Evolutionary conservation across 345 rosid genomes (phyloP).

Genomic region (Populus tremula): DNA sequence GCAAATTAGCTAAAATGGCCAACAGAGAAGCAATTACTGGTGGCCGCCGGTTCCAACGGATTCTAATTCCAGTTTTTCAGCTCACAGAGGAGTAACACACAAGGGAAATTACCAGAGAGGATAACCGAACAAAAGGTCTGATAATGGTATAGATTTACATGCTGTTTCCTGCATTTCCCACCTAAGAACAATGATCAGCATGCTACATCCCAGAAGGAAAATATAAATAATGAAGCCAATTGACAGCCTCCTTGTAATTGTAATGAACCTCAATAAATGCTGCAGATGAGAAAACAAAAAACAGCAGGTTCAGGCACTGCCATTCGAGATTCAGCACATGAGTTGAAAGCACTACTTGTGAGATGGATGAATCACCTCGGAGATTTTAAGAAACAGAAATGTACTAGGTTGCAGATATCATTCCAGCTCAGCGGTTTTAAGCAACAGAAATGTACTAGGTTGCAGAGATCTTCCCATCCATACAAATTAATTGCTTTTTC

Average conservation of each 20-base stretch:
- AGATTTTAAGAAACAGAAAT: not conserved
- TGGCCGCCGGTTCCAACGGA: not conserved
- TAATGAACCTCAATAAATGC: not conserved
- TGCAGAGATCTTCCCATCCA: slow-evolving; percentile 5
- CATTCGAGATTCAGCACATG: not conserved
- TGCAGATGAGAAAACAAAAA: not conserved
- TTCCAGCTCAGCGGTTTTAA: slow-evolving; percentile 2
- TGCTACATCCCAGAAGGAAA: not conserved
- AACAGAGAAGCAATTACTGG: not conserved
- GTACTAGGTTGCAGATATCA: not conserved
- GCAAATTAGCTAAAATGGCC: no score
- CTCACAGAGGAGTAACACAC: not conserved
- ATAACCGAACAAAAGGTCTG: not conserved
- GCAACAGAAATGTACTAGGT: not conserved
- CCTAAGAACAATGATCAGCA: not conserved
- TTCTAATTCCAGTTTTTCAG: not conserved
- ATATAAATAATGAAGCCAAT: not conserved
- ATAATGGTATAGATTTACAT: not conserved
- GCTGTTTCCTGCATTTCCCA: not conserved
- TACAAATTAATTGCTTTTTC: slow-evolving; percentile 1
- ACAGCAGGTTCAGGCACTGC: not conserved
- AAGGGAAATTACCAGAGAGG: not conserved
- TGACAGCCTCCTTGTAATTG: not conserved
- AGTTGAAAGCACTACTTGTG: not conserved
- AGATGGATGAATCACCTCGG: not conserved